Evolutionary conservation across 768 basidiomycete genomes (phyloP).

Genomic region (Macrolepiota dolichaula): DNA sequence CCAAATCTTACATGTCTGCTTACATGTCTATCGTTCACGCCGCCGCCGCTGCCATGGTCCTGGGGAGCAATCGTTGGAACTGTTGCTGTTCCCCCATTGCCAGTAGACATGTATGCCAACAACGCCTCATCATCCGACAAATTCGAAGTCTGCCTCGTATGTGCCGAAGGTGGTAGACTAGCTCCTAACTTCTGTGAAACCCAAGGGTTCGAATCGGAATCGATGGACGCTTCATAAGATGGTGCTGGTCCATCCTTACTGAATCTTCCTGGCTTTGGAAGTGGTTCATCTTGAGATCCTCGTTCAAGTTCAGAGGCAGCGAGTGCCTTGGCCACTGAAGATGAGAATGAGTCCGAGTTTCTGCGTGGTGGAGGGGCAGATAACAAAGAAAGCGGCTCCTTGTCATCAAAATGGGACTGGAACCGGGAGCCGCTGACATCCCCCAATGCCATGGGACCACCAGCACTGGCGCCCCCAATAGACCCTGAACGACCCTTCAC

Average conservation of each 20-base stretch:
- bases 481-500: conserved; percentile 32
- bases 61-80: not conserved
- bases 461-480: conserved; percentile 19
- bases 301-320: conserved; percentile 1
- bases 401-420: not conserved
- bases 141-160: conserved; percentile 12
- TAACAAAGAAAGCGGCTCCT: conserved; percentile 8
- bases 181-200: not conserved
- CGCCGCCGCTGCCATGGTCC: not conserved
- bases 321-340: conserved; percentile 32
- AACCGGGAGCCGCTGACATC: conserved; percentile 12
- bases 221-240: conserved; percentile 1
- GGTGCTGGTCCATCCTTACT: conserved; percentile 13
- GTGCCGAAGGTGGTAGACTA: not conserved
- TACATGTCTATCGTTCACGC: conserved; percentile 18
- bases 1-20: conserved; percentile 44
- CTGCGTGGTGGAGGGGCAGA: conserved; percentile 1
- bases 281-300: conserved; percentile 3
- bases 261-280: conserved; percentile 10
- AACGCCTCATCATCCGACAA: conserved; percentile 28
- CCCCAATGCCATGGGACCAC: not conserved
- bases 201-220: conserved; percentile 5
- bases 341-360: conserved; percentile 28
- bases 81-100: conserved; percentile 9
- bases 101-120: conserved; percentile 36